phyloP scores from a whole-genome alignment of 371 early-diverging fungal species.

The Mucor saturninus region DNA sequence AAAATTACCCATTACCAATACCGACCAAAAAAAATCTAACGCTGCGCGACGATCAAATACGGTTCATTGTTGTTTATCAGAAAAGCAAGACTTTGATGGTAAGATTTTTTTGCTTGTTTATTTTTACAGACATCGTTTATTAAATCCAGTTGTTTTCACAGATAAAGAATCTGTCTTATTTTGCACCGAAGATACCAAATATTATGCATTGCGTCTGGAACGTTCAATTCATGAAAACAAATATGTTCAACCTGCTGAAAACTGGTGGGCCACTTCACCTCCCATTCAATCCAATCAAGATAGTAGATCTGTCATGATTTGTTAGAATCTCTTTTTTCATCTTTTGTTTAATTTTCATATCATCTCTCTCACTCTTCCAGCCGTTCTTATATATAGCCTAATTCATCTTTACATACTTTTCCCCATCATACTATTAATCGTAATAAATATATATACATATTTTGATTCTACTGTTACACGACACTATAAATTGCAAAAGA shows the following conservation, averaged over 20 bases:
- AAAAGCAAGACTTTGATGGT: constrained; percentile 1
- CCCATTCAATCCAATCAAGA: neutral
- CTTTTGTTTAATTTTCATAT: neutral
- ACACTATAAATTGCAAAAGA: neutral
- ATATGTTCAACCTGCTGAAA: constrained; percentile 11
- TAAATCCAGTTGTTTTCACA: neutral
- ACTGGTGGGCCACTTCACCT: constrained; percentile 17
- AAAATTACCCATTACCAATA: neutral
- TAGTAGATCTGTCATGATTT: constrained; percentile 5
- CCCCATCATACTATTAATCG: neutral
- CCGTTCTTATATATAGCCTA: neutral
- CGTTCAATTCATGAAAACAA: constrained; percentile 10
- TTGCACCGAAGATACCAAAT: constrained; percentile 7
- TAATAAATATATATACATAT: neutral
- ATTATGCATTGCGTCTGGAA: constrained; percentile 5
- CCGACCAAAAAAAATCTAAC: neutral
- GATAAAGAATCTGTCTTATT: neutral
- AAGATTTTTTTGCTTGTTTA: neutral
- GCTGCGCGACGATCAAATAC: constrained; percentile 12
- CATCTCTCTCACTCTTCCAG: neutral
- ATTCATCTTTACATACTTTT: too few relatives aligned
- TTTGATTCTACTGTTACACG: neutral
- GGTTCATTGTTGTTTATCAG: constrained; percentile 6
- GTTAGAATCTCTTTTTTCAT: neutral
- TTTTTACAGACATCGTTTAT: neutral